These are phyloP conservation scores for Aspergillus fructus DNA, from an alignment of 2,329 filamentous ascomycete species.

Conservation along the genomic window DNA sequence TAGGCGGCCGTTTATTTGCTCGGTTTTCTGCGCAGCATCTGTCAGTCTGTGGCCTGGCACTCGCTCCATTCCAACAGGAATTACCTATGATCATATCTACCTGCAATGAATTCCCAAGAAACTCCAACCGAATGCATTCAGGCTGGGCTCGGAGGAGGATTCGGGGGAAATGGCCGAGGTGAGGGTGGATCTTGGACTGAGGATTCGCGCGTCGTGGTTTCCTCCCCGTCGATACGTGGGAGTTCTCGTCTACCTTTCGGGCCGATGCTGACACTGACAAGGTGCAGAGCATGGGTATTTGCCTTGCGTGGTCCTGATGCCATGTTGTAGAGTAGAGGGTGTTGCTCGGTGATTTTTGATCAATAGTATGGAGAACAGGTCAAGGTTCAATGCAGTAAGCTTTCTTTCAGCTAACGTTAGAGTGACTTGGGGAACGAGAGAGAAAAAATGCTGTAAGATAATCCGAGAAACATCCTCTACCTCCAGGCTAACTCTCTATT, in stretches of 20 bases:
- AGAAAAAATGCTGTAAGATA: not conserved
- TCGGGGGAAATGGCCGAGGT: slow-evolving; percentile 37
- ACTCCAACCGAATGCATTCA: slow-evolving; percentile 14
- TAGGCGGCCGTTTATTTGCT: slow-evolving; percentile 6
- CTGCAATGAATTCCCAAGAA: not conserved
- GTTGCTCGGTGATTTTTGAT: not conserved
- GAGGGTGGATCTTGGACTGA: slow-evolving; percentile 28
- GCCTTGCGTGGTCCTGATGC: not conserved
- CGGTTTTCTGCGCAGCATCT: not conserved
- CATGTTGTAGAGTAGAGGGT: not conserved
- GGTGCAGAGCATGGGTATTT: not conserved
- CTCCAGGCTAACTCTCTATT: slow-evolving; percentile 9
- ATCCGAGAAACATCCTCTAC: not conserved
- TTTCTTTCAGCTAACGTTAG: not conserved
- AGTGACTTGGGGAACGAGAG: not conserved
- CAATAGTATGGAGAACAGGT: not conserved
- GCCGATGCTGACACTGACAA: not conserved
- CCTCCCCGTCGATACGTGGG: not conserved
- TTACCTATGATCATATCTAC: slow-evolving; percentile 10
- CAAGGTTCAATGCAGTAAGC: not conserved
- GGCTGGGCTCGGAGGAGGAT: slow-evolving; percentile 42
- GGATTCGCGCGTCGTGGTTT: not conserved
- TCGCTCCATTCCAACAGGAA: not conserved
- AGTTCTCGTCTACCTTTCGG: not conserved
- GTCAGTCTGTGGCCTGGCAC: not conserved